phyloP scores from a whole-genome alignment of 306 rosid genomes.

The Quercus suber region DNA sequence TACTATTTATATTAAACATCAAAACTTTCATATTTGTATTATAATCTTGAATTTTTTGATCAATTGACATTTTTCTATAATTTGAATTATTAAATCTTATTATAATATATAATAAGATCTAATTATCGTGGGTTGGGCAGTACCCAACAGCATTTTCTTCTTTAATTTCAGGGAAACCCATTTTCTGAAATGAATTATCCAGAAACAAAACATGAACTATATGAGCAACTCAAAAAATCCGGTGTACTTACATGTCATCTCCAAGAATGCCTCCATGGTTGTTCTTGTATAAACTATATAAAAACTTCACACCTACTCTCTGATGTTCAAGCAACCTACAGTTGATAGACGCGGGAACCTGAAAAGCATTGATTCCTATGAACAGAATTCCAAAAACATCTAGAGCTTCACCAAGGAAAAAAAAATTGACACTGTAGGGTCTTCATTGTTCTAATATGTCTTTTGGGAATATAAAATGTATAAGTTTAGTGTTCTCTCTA shows the following conservation, averaged over 20 bases:
- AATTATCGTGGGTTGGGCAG: neutral
- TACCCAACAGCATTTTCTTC: neutral
- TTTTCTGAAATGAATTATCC: neutral
- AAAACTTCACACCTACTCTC: constrained; percentile 75
- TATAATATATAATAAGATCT: no score
- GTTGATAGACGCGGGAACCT: constrained; percentile 92
- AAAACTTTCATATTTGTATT: no score
- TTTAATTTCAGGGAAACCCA: neutral
- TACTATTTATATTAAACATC: no score
- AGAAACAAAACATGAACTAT: neutral
- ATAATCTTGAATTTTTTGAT: no score
- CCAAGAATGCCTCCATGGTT: constrained; percentile 96
- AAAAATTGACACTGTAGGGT: neutral
- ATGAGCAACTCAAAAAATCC: neutral
- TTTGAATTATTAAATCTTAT: no score
- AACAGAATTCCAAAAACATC: constrained; percentile 13
- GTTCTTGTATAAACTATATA: constrained; percentile 69
- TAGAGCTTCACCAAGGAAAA: constrained; percentile 6
- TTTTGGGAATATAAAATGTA: neutral
- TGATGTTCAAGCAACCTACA: constrained; percentile 92
- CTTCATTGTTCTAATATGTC: neutral
- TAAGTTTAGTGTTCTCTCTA: neutral
- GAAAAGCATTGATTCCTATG: constrained; percentile 22
- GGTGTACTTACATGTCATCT: constrained; percentile 77
- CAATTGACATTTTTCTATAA: no score